Evolutionary conservation across 768 basidiomycete genomes (phyloP).

Genomic region (Mycena epipterygia): DNA sequence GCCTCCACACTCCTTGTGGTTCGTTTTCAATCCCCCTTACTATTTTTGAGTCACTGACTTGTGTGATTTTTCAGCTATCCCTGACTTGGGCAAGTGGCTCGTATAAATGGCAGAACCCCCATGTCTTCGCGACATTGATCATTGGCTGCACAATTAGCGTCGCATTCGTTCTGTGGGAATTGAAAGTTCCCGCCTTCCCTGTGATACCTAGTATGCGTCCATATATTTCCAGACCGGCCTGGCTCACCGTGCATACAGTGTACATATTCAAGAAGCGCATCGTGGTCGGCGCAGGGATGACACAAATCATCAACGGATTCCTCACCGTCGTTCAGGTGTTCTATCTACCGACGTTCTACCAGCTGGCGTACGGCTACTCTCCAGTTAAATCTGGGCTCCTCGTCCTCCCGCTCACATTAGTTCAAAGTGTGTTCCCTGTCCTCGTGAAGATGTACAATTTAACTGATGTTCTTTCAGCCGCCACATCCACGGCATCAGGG

Average conservation of each 20-base stretch:
- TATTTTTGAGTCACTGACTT: background rate
- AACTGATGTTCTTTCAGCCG: constrained; percentile 31
- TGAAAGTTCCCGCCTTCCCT: constrained; percentile 65
- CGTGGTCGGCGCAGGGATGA: constrained; percentile 63
- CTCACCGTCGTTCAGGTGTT: constrained; percentile 65
- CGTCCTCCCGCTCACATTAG: constrained; percentile 67
- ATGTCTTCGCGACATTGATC: constrained; percentile 61
- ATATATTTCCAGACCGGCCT: background rate
- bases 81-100: constrained; percentile 63
- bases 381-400: constrained; percentile 69
- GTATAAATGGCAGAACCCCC: constrained; percentile 66
- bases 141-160: constrained; percentile 55
- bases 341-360: constrained; percentile 71
- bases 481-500: constrained; percentile 49
- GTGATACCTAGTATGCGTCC: constrained; percentile 61
- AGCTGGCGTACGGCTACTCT: constrained; percentile 67
- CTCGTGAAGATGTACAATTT: constrained; percentile 21
- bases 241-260: constrained; percentile 47
- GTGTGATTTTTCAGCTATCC: constrained; percentile 26
- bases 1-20: constrained; percentile 66
- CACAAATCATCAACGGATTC: constrained; percentile 65
- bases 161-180: constrained; percentile 67
- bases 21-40: constrained; percentile 18
- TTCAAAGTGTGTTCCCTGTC: constrained; percentile 59
- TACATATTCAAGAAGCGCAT: constrained; percentile 65